Base-by-base conservation (phyloP, 2,329 filamentous ascomycete species). In the Pseudogymnoascus pannorum region DNA sequence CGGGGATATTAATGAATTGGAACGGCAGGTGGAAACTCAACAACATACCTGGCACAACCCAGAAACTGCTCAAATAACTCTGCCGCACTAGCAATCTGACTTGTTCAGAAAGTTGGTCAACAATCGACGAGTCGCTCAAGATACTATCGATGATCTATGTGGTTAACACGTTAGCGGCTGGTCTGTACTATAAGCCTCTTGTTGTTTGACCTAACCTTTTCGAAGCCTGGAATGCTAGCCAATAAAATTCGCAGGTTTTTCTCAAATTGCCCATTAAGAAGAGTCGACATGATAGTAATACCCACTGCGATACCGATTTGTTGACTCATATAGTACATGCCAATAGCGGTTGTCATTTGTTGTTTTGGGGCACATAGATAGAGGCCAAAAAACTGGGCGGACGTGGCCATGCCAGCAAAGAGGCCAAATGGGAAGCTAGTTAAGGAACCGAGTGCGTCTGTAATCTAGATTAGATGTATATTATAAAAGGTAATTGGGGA, bases 261-360 rank as follows among this genome's bases (percentile, higher is more conserved):
- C 16, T 62, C 20, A 42, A 66, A 64, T 26, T 64, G 59, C 4
- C 33, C 33, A 51, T 64, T 62, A 12, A 65, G 31, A 51, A 66
- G 42, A 16, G 42, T 59, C 16, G 64, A 65, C 33, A 29, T 59
- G 57, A 65, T n/a, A 33, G 59, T 63, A 11, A 64, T 66, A 5
- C 65, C 65, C 9, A 66, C 4, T 2, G 65, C 65, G 35, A 65
- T 63, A 18, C 65, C 65, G 24, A 66, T 60, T 40, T 66, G 64
- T 44, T 66, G 64, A 24, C 65, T 65, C 64, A 66, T 65, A 35
- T 65, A 66, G 51, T 66, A 66, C 60, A 64, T 63, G 57, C 64
- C 62, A 20, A 66, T 66, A 26, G 62, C 60, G 40, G 64, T 66
- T 20, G 64, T 60, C 62, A 66, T 65, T 22, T 66, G 26, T 61